Evolutionary conservation across 2,329 filamentous ascomycete species (phyloP).

Genomic region (Raffaelea arxii): DNA sequence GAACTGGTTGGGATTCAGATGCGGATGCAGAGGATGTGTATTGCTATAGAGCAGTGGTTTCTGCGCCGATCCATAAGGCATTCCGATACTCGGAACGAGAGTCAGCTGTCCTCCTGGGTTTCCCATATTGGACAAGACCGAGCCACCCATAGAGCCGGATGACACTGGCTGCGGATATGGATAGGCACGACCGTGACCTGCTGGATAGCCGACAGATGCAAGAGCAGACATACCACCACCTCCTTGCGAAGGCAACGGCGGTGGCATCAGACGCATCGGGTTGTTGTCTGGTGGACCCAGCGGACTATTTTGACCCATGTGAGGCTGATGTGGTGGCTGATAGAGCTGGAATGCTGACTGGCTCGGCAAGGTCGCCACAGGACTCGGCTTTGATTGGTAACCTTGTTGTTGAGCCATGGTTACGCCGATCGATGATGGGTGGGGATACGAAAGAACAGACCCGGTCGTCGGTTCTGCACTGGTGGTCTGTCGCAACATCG

Average conservation of each 20-base stretch:
- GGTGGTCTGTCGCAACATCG: not conserved
- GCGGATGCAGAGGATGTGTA: constrained; percentile 16
- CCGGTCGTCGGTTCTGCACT: not conserved
- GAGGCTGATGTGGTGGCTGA: constrained; percentile 5
- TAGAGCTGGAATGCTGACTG: constrained; percentile 7
- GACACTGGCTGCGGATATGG: constrained; percentile 2
- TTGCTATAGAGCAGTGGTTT: constrained; percentile 10
- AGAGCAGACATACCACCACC: too few relatives aligned
- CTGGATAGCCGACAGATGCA: constrained; percentile 3
- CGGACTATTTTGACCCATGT: not conserved
- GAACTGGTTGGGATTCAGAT: constrained; percentile 14
- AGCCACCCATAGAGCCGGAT: constrained; percentile 1
- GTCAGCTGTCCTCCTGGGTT: constrained; percentile 8
- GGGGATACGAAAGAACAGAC: too few relatives aligned
- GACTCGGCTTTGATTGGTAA: constrained; percentile 3
- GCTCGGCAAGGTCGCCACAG: not conserved
- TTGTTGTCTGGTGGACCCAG: not conserved
- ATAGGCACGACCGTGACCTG: constrained; percentile 1
- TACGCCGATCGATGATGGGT: too few relatives aligned
- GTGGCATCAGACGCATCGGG: constrained; percentile 9
- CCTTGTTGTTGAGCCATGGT: constrained; percentile 7
- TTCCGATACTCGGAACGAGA: constrained; percentile 3
- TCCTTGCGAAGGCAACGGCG: constrained; percentile 8
- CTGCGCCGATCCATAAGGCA: constrained; percentile 4
- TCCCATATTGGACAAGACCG: constrained; percentile 9